Evolutionary conservation across 225 moss, liverwort and hornwort species (phyloP), one percentile per base, ranked within the genome.

Genomic region (Bryoerythrophyllum caledonicum): DNA sequence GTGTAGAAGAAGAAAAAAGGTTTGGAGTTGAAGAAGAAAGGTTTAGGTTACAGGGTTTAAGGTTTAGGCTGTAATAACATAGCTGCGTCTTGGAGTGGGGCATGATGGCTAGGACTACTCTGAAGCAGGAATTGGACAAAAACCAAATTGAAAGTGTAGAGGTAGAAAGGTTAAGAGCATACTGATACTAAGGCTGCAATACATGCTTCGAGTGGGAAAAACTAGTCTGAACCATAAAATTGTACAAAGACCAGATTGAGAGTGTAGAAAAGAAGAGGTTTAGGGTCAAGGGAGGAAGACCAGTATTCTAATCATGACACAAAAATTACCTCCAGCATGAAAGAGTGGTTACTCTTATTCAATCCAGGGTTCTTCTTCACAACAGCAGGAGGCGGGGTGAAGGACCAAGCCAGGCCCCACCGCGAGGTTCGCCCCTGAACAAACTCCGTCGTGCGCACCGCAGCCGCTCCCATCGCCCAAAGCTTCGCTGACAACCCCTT

Each of bases 361-460:
- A 68, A 56, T n/a, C 38, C 34, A 17, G 77, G 65, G 60, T 67
- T 38, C 82, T 85, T 60, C 74, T 72, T 79, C 60, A 71, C 78
- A 53, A 71, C 64, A 65, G 71, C 83, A 21, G 74, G 81, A 52
- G 76, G 80, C 46, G 75, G 74, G n/a, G 83, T 83, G 65, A 95
- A 99, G 20, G 99, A 90, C 99, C 99, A 99, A 71, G 95, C 99
- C 37, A 99, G 86, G 13, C 99, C 99, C 95, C 99, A 95, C 75
- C 99, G 84, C 38, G 90, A 92, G 10, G 99, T 99, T 30, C 89
- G 93, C 26, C 99, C 99, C 75, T 99, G 99, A 68, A 95, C 95
- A 73, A 99, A 99, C 81, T 99, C 99, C 30, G 95, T 99, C 11
- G 93, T 99, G 63, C 90, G 93, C 49, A 99, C 88, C 60, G 89